Evolutionary conservation across 305 asterid species (phyloP).

Genomic region (Ajuga reptans): DNA sequence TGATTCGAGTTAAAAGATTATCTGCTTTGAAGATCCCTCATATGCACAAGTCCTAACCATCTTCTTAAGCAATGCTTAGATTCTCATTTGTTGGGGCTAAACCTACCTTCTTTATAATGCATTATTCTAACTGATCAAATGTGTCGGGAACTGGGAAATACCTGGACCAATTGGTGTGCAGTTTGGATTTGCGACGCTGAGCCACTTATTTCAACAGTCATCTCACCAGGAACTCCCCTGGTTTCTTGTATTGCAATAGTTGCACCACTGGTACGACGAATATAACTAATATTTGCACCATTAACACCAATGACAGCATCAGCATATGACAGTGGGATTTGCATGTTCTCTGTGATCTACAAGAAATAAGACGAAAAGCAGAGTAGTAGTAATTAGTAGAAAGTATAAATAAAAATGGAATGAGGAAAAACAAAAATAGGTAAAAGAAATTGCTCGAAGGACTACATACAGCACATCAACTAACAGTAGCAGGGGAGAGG

Average conservation of each 20-base stretch:
- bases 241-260: slow-evolving; percentile 70
- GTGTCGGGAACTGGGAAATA: slow-evolving; percentile 1
- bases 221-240: slow-evolving; percentile 66
- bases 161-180: slow-evolving; percentile 88
- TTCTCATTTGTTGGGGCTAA: too few species aligned
- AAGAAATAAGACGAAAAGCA: slow-evolving; percentile 18
- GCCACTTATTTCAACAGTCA: slow-evolving; percentile 84
- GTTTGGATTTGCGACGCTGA: slow-evolving; percentile 73
- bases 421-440: background rate
- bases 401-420: background rate
- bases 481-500: background rate
- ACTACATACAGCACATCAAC: background rate
- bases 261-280: slow-evolving; percentile 87
- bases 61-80: too few species aligned
- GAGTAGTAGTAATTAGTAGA: background rate
- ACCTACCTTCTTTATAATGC: too few species aligned
- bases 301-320: slow-evolving; percentile 73
- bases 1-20: too few species aligned
- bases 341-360: slow-evolving; percentile 68
- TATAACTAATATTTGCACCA: slow-evolving; percentile 73
- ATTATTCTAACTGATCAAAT: background rate
- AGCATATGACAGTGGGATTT: slow-evolving; percentile 66
- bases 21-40: too few species aligned
- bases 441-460: background rate
- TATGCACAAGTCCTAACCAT: too few species aligned